Evolutionary conservation across 441 rosid genomes (phyloP).

Genomic region (Populus hybrid): DNA sequence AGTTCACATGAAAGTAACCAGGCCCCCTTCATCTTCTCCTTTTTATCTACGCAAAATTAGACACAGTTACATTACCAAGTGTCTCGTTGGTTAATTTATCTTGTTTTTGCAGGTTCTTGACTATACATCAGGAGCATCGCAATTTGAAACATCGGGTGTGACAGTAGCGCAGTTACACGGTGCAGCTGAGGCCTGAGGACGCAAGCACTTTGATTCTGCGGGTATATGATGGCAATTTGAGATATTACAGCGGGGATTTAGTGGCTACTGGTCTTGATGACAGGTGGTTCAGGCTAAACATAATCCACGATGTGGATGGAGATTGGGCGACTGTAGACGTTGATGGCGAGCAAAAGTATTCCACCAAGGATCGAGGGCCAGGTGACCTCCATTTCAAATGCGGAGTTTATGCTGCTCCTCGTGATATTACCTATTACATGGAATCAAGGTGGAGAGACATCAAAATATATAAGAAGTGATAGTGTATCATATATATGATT

Average conservation of each 20-base stretch:
- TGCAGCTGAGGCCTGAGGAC: constrained; percentile 13
- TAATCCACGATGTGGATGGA: constrained; percentile 32
- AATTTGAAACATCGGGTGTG: constrained; percentile 32
- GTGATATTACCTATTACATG: constrained; percentile 32
- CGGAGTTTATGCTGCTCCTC: constrained; percentile 37
- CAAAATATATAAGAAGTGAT: constrained; percentile 16
- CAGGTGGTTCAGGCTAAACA: constrained; percentile 34
- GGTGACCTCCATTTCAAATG: constrained; percentile 26
- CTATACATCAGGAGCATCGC: constrained; percentile 35
- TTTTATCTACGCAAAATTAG: too few relatives aligned
- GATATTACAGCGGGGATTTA: constrained; percentile 16
- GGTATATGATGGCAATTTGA: constrained; percentile 27
- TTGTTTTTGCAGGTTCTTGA: constrained; percentile 23
- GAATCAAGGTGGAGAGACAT: constrained; percentile 39
- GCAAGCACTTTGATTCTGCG: constrained; percentile 33
- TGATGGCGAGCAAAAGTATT: constrained; percentile 16
- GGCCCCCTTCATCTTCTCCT: too few relatives aligned
- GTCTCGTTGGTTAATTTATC: too few relatives aligned
- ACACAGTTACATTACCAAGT: too few relatives aligned
- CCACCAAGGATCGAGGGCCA: constrained; percentile 25
- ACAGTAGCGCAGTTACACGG: constrained; percentile 33
- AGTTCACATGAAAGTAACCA: constrained; percentile 28
- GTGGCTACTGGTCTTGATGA: constrained; percentile 19
- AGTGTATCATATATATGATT: too few relatives aligned
- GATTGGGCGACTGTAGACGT: constrained; percentile 20